Base-by-base conservation (phyloP, 2,329 filamentous ascomycete genomes). In the Monosporascus sp. region DNA sequence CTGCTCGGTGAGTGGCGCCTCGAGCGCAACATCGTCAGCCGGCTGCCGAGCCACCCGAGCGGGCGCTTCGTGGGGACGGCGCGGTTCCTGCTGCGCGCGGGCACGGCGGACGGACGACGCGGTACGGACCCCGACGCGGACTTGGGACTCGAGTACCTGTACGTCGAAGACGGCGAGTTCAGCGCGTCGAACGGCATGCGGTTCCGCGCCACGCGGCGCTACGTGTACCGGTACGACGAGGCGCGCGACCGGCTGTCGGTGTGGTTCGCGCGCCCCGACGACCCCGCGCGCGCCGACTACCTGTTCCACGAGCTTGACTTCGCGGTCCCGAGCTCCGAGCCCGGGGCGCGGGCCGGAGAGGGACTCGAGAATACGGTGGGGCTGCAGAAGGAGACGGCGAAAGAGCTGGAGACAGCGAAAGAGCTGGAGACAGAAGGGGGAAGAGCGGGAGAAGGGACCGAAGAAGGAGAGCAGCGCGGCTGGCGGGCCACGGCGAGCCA, bases 291-390 rank as follows among this genome's bases (percentile, higher is more conserved):
- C 15, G 84, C 85, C 0, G 88, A 90, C 63, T 88, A 90, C 57
- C 72, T 91, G 20, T 93, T 92, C 67, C 88, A 91, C 61, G 79
- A 85, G 57, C 72, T 91, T n/a, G 78, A 86, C 53, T 88, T 91
- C 59, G 54, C 72, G 22, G 58, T 72, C 8, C 71, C 42, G 20
- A 25, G 22, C 74, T 18, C 48, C 48, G 44, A 38, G 49, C 44
- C 39, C 49, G 31, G 46, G 47, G 5, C 14, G 17, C 3, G 20
- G 24, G 34, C 49, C 14, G 44, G 25, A 27, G 47, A 24, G 17
- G 49, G 50, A 4, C n/a, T 38, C 17, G 22, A 25, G n/a, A 36
- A 51, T 11, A 51, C 48, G n/a, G 41, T 9, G 22, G 24, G n/a
- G 39, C 52, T 11, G 51, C 48, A 18, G 51, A 48, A 6, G 53